Conservation (phyloP, 805 yeast genomes). For the Ogataea paradorogensis region DNA sequence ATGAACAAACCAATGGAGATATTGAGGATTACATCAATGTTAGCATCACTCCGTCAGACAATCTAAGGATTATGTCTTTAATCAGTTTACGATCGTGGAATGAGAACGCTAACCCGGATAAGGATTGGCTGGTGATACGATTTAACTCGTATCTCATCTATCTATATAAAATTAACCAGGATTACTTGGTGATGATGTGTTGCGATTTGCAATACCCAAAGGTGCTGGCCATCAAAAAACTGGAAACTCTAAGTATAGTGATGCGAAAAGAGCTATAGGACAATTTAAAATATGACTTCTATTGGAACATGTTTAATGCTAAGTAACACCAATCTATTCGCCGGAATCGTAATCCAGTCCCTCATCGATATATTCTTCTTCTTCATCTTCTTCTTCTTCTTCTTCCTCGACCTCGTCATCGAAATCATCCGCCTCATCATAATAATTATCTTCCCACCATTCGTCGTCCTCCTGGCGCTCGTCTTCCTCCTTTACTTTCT, state of each 20-base stretch:
- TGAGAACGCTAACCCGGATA: conserved; percentile 9
- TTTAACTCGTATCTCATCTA: conserved; percentile 26
- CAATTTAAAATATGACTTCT: conserved; percentile 2
- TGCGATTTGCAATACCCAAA: conserved; percentile 29
- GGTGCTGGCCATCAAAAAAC: conserved; percentile 28
- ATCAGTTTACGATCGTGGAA: conserved; percentile 30
- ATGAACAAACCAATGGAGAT: conserved; percentile 5
- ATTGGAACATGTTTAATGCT: conserved; percentile 10
- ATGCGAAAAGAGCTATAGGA: conserved; percentile 8
- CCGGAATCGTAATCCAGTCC: conserved; percentile 18
- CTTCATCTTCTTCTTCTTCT: conserved; percentile 26
- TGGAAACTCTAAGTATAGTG: conserved; percentile 19
- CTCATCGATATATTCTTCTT: conserved; percentile 25
- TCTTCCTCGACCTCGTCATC: conserved; percentile 28
- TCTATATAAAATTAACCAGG: conserved; percentile 21
- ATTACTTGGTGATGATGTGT: conserved; percentile 28
- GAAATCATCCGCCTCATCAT: conserved; percentile 31
- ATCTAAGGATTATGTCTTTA: conserved; percentile 31
- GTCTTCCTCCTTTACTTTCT: conserved; percentile 23
- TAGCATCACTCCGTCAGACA: conserved; percentile 30
- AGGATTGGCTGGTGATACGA: conserved; percentile 28
- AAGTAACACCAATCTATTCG: conserved; percentile 5
- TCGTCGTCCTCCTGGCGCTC: conserved; percentile 33
- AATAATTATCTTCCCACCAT: conserved; percentile 34
- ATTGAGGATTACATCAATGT: conserved; percentile 29